Evolutionary conservation across 176 grass and related monocot species (phyloP).

Genomic region (Typha latifolia): DNA sequence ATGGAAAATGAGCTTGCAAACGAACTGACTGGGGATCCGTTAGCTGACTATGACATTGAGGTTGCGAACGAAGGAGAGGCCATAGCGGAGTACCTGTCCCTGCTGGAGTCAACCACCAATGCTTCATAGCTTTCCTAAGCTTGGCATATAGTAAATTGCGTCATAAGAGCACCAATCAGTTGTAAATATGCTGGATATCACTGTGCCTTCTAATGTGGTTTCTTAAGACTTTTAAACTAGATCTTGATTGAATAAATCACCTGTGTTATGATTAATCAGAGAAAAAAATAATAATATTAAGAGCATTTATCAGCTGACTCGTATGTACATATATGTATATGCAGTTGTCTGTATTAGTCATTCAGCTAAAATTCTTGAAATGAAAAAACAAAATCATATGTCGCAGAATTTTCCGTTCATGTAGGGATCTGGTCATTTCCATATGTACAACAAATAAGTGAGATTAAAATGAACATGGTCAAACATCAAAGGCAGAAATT

Average conservation of each 20-base stretch:
- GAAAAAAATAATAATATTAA: no score
- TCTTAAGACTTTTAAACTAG: not conserved
- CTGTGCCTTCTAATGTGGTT: not conserved
- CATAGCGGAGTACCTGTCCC: constrained; percentile 58
- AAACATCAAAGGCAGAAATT: not conserved
- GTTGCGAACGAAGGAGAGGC: constrained; percentile 67
- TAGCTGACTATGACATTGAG: constrained; percentile 87
- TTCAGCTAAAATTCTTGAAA: no score
- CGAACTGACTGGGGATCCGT: constrained; percentile 54
- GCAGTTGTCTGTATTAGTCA: no score
- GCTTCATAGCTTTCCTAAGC: not conserved
- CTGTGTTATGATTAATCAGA: not conserved
- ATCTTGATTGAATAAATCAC: not conserved
- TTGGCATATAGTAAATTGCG: not conserved
- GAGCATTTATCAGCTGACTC: no score
- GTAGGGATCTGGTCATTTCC: not conserved
- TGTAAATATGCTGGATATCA: no score
- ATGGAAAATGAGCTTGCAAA: constrained; percentile 72
- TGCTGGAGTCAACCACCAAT: constrained; percentile 42
- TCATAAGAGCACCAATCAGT: not conserved
- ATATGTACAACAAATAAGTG: not conserved
- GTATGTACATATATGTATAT: no score
- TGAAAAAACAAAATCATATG: no score
- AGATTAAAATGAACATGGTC: constrained; percentile 6
- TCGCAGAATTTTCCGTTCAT: no score